phyloP scores from a whole-genome alignment of 1,139 yeast genomes.

The Wickerhamomyces sp. region DNA sequence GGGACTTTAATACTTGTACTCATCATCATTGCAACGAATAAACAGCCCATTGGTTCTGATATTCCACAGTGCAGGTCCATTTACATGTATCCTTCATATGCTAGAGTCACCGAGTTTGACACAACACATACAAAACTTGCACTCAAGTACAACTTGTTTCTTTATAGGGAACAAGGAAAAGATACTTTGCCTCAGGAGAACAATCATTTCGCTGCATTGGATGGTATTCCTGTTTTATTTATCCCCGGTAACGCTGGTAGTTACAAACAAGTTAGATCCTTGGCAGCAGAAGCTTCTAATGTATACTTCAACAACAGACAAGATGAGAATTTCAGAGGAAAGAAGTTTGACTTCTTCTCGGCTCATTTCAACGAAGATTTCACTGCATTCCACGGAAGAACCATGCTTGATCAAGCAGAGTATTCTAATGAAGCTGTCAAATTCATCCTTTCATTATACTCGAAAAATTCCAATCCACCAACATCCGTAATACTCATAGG shows the following conservation, averaged over 20 bases:
- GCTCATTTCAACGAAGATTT: constrained; percentile 96
- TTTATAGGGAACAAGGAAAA: constrained; percentile 72
- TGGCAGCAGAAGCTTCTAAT: constrained; percentile 75
- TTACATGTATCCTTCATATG: constrained; percentile 75
- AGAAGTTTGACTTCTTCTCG: constrained; percentile 69
- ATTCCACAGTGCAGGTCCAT: constrained; percentile 49
- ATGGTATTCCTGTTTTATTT: constrained; percentile 84
- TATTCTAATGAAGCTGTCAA: constrained; percentile 82
- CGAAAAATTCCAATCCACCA: constrained; percentile 36
- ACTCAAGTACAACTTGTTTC: constrained; percentile 69
- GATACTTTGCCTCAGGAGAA: constrained; percentile 51
- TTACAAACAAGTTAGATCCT: constrained; percentile 80
- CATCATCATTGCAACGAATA: not conserved
- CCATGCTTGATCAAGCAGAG: constrained; percentile 91
- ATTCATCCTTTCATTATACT: constrained; percentile 68
- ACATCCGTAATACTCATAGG: constrained; percentile 75
- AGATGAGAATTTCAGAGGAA: constrained; percentile 21
- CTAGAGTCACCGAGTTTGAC: constrained; percentile 68
- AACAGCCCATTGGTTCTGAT: constrained; percentile 33
- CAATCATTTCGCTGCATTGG: constrained; percentile 35
- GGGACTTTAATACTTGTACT: too few species aligned
- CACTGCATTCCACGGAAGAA: constrained; percentile 94
- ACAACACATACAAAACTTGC: constrained; percentile 67
- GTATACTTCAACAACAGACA: constrained; percentile 37
- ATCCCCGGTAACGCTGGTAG: constrained; percentile 99